Percentiles rank a stretch among this genome's conserved stretches.
Evolutionary conservation across 805 yeast genomes (phyloP).

Genomic region (Candida chilensis): DNA sequence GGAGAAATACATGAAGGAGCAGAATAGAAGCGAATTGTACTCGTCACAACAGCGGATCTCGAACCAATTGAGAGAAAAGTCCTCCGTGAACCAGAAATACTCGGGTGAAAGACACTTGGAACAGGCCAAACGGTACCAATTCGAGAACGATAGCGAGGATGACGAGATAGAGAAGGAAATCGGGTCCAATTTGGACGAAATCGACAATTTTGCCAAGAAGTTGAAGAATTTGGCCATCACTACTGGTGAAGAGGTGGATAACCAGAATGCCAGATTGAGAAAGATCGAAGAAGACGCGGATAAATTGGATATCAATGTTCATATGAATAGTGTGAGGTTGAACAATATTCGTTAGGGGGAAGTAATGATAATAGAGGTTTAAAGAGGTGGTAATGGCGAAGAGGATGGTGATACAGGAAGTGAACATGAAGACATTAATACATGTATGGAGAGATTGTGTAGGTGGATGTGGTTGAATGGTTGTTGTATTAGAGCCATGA

Average conservation of each 20-base stretch:
- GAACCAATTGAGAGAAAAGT: slow-evolving; percentile 41
- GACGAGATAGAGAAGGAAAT: slow-evolving; percentile 87
- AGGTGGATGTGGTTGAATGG: too few species aligned
- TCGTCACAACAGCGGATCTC: slow-evolving; percentile 64
- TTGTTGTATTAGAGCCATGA: too few species aligned
- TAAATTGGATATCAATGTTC: slow-evolving; percentile 74
- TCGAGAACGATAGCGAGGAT: slow-evolving; percentile 88
- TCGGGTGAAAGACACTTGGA: slow-evolving; percentile 42
- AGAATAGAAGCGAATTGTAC: slow-evolving; percentile 48
- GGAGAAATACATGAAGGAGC: slow-evolving; percentile 55
- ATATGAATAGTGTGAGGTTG: slow-evolving; percentile 63
- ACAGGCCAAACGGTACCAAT: slow-evolving; percentile 64
- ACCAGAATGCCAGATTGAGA: slow-evolving; percentile 67
- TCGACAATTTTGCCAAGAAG: slow-evolving; percentile 57
- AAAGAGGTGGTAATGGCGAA: too few species aligned
- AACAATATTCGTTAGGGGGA: slow-evolving; percentile 40
- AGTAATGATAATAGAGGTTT: too few species aligned
- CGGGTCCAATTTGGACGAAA: slow-evolving; percentile 74
- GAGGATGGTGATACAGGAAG: too few species aligned
- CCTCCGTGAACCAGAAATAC: slow-evolving; percentile 33
- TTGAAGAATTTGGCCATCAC: slow-evolving; percentile 66
- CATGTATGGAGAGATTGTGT: too few species aligned
- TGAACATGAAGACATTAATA: too few species aligned
- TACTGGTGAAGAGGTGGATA: slow-evolving; percentile 67
- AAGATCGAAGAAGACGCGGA: slow-evolving; percentile 81